Percentiles rank a stretch among this genome's conserved stretches.
Evolutionary conservation across 352 stramenopile species (phyloP).

Genomic region (Pythium diclinum): DNA sequence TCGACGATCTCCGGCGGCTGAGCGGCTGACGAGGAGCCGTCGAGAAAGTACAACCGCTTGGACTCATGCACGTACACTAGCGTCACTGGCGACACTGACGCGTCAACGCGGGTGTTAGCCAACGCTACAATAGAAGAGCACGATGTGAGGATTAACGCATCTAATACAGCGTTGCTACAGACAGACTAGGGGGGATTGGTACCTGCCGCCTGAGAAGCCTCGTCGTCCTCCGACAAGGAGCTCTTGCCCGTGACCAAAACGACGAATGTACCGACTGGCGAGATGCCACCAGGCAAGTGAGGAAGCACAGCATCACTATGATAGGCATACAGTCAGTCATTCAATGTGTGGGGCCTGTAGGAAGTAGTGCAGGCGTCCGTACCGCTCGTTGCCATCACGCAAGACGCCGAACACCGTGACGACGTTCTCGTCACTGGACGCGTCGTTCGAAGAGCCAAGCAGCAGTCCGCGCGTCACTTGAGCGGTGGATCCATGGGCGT

Average conservation of each 20-base stretch:
- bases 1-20: slow-evolving; percentile 34
- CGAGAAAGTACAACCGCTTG: slow-evolving; percentile 22
- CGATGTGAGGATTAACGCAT: neutral
- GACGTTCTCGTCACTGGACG: slow-evolving; percentile 7
- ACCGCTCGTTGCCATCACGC: slow-evolving; percentile 7
- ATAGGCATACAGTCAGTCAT: neutral
- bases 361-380: neutral
- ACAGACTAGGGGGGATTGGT: neutral
- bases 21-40: neutral
- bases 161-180: too few relatives aligned
- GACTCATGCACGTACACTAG: slow-evolving; percentile 29
- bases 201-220: neutral
- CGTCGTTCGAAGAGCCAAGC: slow-evolving; percentile 23
- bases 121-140: neutral
- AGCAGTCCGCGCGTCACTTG: slow-evolving; percentile 21
- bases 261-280: slow-evolving; percentile 25
- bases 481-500: slow-evolving; percentile 4
- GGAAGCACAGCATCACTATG: slow-evolving; percentile 15
- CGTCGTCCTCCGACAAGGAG: slow-evolving; percentile 5
- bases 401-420: slow-evolving; percentile 20
- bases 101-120: neutral
- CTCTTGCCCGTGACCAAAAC: slow-evolving; percentile 22
- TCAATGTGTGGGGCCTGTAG: neutral
- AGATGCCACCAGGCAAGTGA: slow-evolving; percentile 31
- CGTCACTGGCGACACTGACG: slow-evolving; percentile 6